Base-by-base conservation (phyloP, 1,284 basidiomycete genomes). In the Puccinia sorghi region DNA sequence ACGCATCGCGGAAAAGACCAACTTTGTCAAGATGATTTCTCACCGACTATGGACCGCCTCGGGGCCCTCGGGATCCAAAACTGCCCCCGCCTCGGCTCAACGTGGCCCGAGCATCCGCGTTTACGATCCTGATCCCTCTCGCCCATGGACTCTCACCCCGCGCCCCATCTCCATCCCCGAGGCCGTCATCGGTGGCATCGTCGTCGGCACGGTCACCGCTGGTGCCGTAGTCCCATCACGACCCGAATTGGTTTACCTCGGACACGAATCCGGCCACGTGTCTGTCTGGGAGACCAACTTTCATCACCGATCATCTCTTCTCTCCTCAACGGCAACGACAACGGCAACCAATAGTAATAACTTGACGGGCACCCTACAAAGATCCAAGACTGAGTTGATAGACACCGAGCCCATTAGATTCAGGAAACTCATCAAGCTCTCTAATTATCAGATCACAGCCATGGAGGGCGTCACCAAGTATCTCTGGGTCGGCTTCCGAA, bases 251-350 rank as follows among this genome's bases (percentile, higher is more conserved):
- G 90, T 93, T 41, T 98, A 90, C 82, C 86, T 99, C n/a, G 94
- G 92, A 0, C 96, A 99, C 82, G 95, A 98, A 84, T 93, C 92
- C 59, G 97, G 96, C 0, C 91, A 88, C 82, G 87, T 97, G 80
- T 90, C 90, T 0, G 86, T 94, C 12, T 98, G 94, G 93, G 83
- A 72, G 25, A 72, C 70, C 5, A 37, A 3, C 20, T 48, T 48
- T 27, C 9, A 4, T 27, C 9, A 4, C 25, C 25, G 82, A 82
- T 56, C 84, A 85, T 2, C 69, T 3, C 25, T 3, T 13, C 17
- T 1, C 25, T n/a, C 20, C 13, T 43, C 48, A 9, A 22, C 25
- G 22, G n/a, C 66, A 25, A 8, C 66, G 0, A 27, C 13, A 15
- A 37, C 1, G 11, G n/a, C 11, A 27, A 32, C 37, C 61, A 64